Evolutionary conservation across 1,139 yeast species (phyloP).

Genomic region (Blastobotrys illinoisensis): DNA sequence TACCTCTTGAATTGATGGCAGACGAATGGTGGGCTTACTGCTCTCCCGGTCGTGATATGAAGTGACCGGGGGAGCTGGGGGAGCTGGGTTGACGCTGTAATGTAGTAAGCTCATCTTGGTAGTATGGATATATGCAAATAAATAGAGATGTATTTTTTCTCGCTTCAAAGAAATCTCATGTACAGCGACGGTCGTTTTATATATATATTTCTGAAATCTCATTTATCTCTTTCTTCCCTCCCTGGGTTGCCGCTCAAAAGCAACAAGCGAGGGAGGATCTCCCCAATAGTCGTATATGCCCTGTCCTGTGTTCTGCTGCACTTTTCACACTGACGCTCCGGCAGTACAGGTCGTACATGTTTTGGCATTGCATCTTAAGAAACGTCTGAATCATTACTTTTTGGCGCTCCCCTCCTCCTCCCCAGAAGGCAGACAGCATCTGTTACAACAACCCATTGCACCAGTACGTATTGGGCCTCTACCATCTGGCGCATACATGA

Average conservation of each 20-base stretch:
- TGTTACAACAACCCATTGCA: background rate
- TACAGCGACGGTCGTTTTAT: background rate
- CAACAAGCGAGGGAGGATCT: background rate
- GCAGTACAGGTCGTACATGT: background rate
- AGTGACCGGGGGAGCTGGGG: background rate
- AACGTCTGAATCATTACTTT: background rate
- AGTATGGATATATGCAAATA: background rate
- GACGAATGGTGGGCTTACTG: constrained; percentile 4
- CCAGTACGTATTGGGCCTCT: background rate
- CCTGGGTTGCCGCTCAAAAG: background rate
- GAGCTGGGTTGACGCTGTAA: background rate
- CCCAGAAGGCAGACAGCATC: background rate
- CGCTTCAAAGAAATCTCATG: background rate
- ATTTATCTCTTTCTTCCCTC: background rate
- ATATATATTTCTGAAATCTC: background rate
- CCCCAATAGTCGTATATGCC: background rate
- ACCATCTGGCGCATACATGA: background rate
- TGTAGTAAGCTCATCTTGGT: background rate
- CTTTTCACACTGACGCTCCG: background rate
- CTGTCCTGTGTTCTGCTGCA: background rate
- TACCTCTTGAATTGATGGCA: constrained; percentile 14
- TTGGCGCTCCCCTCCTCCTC: background rate
- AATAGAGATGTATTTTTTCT: background rate
- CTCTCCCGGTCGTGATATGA: background rate
- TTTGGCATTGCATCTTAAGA: background rate